A percentile compares a stretch with the other conserved stretches of the same genome.
Evolutionary conservation across 495 filamentous ascomycete species (phyloP).

Genomic region (Aspergillus coremiiformis): DNA sequence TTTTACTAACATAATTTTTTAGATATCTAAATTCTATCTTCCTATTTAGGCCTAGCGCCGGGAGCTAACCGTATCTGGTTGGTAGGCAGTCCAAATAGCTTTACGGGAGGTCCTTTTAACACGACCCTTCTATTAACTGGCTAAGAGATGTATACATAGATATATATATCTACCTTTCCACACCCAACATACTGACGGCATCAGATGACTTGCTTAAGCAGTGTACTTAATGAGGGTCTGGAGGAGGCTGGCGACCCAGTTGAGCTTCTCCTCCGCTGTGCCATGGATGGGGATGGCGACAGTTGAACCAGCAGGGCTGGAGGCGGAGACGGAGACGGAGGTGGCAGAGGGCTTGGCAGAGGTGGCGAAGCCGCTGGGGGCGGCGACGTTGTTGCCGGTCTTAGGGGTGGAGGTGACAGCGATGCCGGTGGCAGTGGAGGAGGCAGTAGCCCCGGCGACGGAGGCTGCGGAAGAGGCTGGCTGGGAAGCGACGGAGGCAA

Average conservation of each 20-base stretch:
- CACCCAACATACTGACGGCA: background rate
- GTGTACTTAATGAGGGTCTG: constrained; percentile 18
- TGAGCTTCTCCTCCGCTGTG: constrained; percentile 22
- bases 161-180: background rate
- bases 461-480: constrained; percentile 8
- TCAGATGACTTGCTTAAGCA: background rate
- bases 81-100: too few relatives aligned
- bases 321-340: constrained; percentile 1
- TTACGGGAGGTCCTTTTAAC: too few relatives aligned
- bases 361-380: constrained; percentile 7
- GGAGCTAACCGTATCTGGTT: too few relatives aligned
- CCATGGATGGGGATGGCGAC: constrained; percentile 20
- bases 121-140: background rate
- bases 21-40: too few relatives aligned
- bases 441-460: constrained; percentile 8
- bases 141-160: background rate
- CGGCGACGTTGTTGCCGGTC: constrained; percentile 7
- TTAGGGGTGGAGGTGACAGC: constrained; percentile 9
- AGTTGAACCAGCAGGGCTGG: constrained; percentile 1
- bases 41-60: too few relatives aligned
- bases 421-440: constrained; percentile 6
- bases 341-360: constrained; percentile 4
- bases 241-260: constrained; percentile 16
- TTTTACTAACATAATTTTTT: too few relatives aligned
- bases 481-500: constrained; percentile 6